A percentile compares a stretch with the other conserved stretches of the same genome.
Conservation (phyloP, 176 grass and related monocot genomes). For the Eleusine indica region DNA sequence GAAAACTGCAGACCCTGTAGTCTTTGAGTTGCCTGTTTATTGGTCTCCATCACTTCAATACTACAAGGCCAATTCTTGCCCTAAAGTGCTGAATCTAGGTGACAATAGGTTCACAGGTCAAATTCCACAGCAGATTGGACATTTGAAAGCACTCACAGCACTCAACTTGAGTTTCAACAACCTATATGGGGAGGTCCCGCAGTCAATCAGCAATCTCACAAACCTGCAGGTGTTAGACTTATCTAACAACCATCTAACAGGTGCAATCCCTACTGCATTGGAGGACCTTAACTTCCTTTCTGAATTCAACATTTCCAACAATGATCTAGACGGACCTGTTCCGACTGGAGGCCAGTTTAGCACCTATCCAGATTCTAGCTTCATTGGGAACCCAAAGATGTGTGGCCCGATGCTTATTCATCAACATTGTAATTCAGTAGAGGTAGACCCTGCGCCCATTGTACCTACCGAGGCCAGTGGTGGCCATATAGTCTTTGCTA, state of each 20-base stretch:
- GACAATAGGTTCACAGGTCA: constrained; percentile 18
- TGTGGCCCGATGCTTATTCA: constrained; percentile 15
- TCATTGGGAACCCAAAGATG: constrained; percentile 40
- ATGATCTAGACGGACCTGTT: constrained; percentile 39
- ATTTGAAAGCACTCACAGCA: constrained; percentile 16
- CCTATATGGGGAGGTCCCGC: constrained; percentile 9
- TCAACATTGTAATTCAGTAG: background rate
- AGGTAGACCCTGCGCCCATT: background rate
- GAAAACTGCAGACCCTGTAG: background rate
- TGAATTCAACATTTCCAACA: constrained; percentile 35
- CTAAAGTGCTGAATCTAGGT: background rate
- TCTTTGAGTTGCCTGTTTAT: constrained; percentile 41
- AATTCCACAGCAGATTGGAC: constrained; percentile 27
- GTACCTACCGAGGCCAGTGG: background rate
- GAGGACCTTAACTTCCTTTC: constrained; percentile 32
- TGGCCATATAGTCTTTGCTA: background rate
- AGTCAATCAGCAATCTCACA: constrained; percentile 28
- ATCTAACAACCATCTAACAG: constrained; percentile 33
- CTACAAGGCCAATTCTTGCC: background rate
- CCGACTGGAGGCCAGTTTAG: constrained; percentile 30
- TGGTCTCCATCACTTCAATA: background rate
- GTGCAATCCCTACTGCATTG: constrained; percentile 7
- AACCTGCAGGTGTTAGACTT: constrained; percentile 40
- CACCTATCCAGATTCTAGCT: constrained; percentile 41
- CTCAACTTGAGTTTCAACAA: constrained; percentile 38